phyloP scores from a whole-genome alignment of 176 grass and related monocot species.

The Luzula sylvatica region DNA sequence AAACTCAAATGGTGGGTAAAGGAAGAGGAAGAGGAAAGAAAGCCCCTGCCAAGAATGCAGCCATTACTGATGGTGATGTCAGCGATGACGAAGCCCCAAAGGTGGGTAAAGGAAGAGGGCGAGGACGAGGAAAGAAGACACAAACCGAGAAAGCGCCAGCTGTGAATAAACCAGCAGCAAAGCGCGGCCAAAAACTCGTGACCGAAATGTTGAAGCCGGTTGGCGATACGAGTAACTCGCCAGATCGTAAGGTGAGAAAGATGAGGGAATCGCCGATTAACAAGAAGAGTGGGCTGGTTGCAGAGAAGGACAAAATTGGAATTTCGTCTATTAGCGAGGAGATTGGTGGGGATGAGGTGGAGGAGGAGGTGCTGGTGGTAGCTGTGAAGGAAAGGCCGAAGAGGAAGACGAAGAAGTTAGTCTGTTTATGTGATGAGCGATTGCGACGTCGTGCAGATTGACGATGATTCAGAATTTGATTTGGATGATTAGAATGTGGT shows the following conservation, averaged over 20 bases:
- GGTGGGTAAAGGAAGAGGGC: background rate
- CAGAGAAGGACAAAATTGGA: background rate
- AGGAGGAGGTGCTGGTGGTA: background rate
- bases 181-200: too few relatives aligned
- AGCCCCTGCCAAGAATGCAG: too few relatives aligned
- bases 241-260: constrained; percentile 18
- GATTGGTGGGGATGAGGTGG: background rate
- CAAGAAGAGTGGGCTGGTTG: constrained; percentile 12
- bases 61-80: background rate
- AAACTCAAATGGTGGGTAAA: too few relatives aligned
- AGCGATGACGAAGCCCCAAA: background rate
- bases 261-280: constrained; percentile 2
- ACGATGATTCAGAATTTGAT: constrained; percentile 9
- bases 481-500: constrained; percentile 9
- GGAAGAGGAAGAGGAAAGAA: too few relatives aligned
- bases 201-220: too few relatives aligned
- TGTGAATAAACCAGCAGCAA: constrained; percentile 2
- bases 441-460: background rate
- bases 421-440: constrained; percentile 6
- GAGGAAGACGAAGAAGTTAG: constrained; percentile 18
- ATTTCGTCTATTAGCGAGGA: background rate
- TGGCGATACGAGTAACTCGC: constrained; percentile 8
- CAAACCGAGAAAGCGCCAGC: background rate
- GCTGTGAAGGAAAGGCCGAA: background rate
- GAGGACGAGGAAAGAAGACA: background rate